Evolutionary conservation across 2,329 filamentous ascomycete species (phyloP), one percentile per base, ranked within the genome.

Genomic region (Colletotrichum musae): DNA sequence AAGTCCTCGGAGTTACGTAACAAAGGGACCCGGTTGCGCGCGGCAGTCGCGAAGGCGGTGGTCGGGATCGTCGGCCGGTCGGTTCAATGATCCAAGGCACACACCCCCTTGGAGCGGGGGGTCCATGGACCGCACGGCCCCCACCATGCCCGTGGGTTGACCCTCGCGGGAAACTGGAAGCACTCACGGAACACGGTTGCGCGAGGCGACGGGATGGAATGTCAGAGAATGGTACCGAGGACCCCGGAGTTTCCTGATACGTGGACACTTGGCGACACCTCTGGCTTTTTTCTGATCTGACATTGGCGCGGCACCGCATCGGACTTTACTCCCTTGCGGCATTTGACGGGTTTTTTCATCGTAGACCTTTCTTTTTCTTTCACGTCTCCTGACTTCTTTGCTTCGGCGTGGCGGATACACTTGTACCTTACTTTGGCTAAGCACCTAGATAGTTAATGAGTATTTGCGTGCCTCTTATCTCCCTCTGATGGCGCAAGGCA

Each of bases 211-310:
- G 58, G 36, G 52, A 57, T 68, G 60, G 65, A 68, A 68, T 57
- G 60, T 57, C 50, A 66, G 50, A 66, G 66, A 65, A 69, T 13
- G 3, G 21, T 2, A 56, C 43, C 50, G 41, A 28, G 39, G 43
- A 36, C 47, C 50, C 66, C 66, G 66, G 66, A 69, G 66, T 66
- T 69, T 69, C 66, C 66, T 69, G 41, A 60, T 66, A 56, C 43
- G 50, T 66, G 66, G 50, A 36, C 32, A 36, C 32, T 36, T 36
- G 32, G 32, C 32, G 32, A 36, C 32, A 10, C 7, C 32, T 36
- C 7, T 7, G 4, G 21, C 21, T 24, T 24, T 24, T 24, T 24
- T 24, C 53, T 65, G 53, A 64, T 43, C 66, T 52, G 66, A 41
- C 66, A 69, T 69, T 66, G 56, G 60, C 60, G 60, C 60, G 60